phyloP scores from a whole-genome alignment of 495 filamentous ascomycete genomes.

The Hypoxylon fragiforme region DNA sequence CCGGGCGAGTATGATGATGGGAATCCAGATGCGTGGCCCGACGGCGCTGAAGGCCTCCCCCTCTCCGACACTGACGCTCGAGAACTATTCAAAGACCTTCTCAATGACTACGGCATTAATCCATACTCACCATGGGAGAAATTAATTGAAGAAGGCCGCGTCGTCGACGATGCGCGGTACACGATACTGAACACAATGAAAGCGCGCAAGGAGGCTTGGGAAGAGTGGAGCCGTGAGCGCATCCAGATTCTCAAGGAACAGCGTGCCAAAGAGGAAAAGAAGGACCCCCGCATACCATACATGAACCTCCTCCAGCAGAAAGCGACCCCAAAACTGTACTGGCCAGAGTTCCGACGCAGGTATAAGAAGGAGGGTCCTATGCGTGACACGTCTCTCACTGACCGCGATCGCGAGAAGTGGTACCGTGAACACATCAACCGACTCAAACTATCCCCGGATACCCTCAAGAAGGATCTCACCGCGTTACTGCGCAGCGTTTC shows the following conservation, averaged over 20 bases:
- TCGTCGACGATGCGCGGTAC: constrained; percentile 86
- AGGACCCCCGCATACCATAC: constrained; percentile 83
- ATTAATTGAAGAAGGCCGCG: constrained; percentile 75
- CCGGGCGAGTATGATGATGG: constrained; percentile 67
- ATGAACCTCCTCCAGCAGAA: constrained; percentile 77
- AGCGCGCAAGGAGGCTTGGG: constrained; percentile 77
- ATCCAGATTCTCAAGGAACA: constrained; percentile 71
- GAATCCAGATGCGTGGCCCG: constrained; percentile 67
- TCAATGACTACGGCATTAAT: constrained; percentile 78
- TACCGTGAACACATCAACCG: constrained; percentile 85
- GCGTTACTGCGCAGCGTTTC: constrained; percentile 73
- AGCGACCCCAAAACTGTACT: constrained; percentile 89
- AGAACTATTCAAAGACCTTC: constrained; percentile 80
- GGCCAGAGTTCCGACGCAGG: constrained; percentile 94
- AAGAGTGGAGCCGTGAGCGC: constrained; percentile 73
- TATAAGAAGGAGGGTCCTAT: constrained; percentile 80
- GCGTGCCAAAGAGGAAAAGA: constrained; percentile 76
- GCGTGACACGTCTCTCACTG: constrained; percentile 71
- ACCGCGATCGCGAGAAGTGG: constrained; percentile 88
- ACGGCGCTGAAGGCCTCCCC: constrained; percentile 67
- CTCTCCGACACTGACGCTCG: constrained; percentile 69
- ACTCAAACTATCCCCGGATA: constrained; percentile 73
- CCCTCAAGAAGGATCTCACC: constrained; percentile 77
- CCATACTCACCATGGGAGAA: constrained; percentile 94
- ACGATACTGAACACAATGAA: constrained; percentile 80